A percentile compares a stretch with the other conserved stretches of the same genome.
These are phyloP conservation scores for Fusarium compactum DNA, from an alignment of 2,329 filamentous ascomycete species.

Conservation along the genomic window DNA sequence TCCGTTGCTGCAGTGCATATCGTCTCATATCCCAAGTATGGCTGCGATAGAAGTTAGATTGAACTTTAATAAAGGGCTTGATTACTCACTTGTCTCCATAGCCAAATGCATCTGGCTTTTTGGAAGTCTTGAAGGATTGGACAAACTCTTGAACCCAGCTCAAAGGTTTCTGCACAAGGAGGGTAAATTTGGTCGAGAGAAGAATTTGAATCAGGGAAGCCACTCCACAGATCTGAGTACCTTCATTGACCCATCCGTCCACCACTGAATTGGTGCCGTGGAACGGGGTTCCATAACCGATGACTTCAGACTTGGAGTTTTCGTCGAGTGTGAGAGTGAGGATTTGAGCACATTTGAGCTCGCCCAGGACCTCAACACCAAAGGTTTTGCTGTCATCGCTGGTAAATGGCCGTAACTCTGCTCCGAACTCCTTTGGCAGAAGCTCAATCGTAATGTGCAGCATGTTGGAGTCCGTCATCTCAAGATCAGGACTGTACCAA, in stretches of 20 bases:
- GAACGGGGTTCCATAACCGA: background rate
- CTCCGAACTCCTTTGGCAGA: rapidly evolving
- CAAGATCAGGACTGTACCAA: background rate
- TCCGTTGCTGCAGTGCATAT: background rate
- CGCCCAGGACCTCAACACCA: no score
- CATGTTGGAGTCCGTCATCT: rapidly evolving
- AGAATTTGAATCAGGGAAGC: background rate
- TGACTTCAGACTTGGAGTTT: rapidly evolving
- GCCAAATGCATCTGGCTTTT: background rate
- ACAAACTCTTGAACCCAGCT: no score
- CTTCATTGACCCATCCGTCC: background rate
- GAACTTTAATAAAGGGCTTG: rapidly evolving
- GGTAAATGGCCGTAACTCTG: no score
- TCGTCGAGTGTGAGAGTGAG: background rate
- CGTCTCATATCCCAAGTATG: background rate
- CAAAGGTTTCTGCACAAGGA: background rate
- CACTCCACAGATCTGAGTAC: background rate
- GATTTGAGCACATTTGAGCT: no score
- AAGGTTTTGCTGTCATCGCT: no score
- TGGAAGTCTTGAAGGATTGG: no score
- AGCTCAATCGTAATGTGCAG: background rate
- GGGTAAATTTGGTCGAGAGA: rapidly evolving
- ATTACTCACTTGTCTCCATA: background rate
- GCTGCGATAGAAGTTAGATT: background rate
- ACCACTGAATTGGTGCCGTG: rapidly evolving